phyloP scores from a whole-genome alignment of 345 rosid genomes.

The Corchorus olitorius region DNA sequence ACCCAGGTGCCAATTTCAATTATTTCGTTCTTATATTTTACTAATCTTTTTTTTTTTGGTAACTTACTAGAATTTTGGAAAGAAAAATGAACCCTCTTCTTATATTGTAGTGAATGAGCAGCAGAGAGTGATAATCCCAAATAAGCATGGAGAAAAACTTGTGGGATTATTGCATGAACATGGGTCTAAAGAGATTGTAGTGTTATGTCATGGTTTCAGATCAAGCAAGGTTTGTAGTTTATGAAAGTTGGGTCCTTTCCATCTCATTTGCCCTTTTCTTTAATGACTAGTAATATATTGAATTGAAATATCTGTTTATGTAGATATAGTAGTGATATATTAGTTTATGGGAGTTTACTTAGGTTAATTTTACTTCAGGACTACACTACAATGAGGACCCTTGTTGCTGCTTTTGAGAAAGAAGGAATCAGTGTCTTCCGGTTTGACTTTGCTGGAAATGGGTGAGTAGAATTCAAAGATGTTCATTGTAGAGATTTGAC shows the following conservation, averaged over 20 bases:
- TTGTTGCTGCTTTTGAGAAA: conserved; percentile 66
- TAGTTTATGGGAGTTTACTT: conserved; percentile 3
- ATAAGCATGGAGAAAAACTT: conserved; percentile 64
- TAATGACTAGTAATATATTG: too few relatives aligned
- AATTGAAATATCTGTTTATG: neutral
- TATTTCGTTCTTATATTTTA: neutral
- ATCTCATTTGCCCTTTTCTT: neutral
- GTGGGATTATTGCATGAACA: conserved; percentile 76
- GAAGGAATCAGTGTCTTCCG: conserved; percentile 77
- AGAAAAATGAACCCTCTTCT: neutral
- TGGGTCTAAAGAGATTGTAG: conserved; percentile 57
- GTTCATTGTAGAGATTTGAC: conserved; percentile 2
- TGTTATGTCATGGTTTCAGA: conserved; percentile 79
- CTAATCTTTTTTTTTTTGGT: neutral
- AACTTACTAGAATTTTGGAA: neutral
- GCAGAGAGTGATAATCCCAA: conserved; percentile 46
- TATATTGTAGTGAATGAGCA: conserved; percentile 20
- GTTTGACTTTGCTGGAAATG: conserved; percentile 83
- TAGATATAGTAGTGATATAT: neutral
- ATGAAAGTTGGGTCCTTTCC: neutral
- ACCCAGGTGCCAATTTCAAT: conserved; percentile 9
- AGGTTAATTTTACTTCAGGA: conserved; percentile 39
- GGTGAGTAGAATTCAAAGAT: conserved; percentile 37
- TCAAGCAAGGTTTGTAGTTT: conserved; percentile 53
- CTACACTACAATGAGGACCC: conserved; percentile 44